Percentiles rank a stretch among this genome's conserved stretches.
phyloP scores from a whole-genome alignment of 805 yeast species.

The Candida silvicultrix region DNA sequence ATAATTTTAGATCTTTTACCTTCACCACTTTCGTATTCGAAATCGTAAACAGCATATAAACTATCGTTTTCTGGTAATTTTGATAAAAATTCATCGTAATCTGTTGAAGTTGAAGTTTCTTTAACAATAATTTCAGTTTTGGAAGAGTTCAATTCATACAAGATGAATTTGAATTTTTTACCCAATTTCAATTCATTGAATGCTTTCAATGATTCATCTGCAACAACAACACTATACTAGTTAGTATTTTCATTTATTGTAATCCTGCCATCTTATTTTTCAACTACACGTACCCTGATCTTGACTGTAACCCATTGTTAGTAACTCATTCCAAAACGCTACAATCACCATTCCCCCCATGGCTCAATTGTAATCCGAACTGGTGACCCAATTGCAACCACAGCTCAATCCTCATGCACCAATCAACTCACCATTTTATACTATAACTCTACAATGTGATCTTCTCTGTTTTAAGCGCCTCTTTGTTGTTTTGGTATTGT shows the following conservation, averaged over 20 bases:
- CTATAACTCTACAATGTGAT: too few species aligned
- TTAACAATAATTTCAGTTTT: slow-evolving; percentile 91
- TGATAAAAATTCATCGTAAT: slow-evolving; percentile 82
- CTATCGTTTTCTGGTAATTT: slow-evolving; percentile 94
- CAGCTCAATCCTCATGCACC: too few species aligned
- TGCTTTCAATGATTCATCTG: slow-evolving; percentile 87
- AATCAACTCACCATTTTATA: too few species aligned
- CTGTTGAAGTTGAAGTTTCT: slow-evolving; percentile 65
- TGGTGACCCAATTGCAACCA: too few species aligned
- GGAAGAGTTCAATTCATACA: slow-evolving; percentile 73
- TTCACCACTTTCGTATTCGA: slow-evolving; percentile 89
- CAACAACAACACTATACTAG: slow-evolving; percentile 60
- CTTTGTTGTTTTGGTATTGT: too few species aligned
- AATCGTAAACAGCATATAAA: slow-evolving; percentile 94
- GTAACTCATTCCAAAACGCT: neutral
- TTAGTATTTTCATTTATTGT: neutral
- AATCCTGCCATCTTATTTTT: neutral
- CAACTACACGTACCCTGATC: slow-evolving; percentile 16
- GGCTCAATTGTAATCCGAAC: too few species aligned
- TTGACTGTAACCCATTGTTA: slow-evolving; percentile 11
- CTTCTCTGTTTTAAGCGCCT: too few species aligned
- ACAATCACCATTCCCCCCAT: neutral
- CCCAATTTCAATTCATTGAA: slow-evolving; percentile 96
- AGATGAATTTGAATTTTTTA: slow-evolving; percentile 77
- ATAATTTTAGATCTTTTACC: slow-evolving; percentile 84